Conservation (phyloP, 2,329 filamentous ascomycete genomes). For the Penicillium sclerotiorum region DNA sequence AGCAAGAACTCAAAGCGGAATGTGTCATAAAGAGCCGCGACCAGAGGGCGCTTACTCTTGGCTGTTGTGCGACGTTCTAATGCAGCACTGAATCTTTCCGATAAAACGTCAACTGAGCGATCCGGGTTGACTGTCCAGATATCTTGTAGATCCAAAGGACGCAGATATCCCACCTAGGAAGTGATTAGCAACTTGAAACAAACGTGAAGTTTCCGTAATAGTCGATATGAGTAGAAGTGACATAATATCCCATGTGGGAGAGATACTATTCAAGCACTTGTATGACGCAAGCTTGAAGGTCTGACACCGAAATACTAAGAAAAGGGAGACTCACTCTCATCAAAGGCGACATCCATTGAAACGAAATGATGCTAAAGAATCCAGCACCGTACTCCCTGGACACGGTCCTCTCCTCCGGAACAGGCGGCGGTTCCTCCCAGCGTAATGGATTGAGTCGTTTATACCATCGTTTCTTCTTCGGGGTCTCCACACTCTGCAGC, state of each 20-base stretch:
- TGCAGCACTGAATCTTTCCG: slow-evolving; percentile 64
- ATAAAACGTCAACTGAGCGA: slow-evolving; percentile 70
- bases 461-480: slow-evolving; percentile 38
- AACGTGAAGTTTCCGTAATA: no score
- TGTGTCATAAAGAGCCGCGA: slow-evolving; percentile 83
- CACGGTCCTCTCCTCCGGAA: slow-evolving; percentile 55
- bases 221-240: no score
- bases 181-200: slow-evolving; percentile 2
- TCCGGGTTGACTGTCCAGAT: slow-evolving; percentile 87
- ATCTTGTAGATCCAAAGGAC: slow-evolving; percentile 79
- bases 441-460: slow-evolving; percentile 48
- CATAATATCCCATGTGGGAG: no score
- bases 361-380: slow-evolving; percentile 75
- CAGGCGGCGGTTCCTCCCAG: slow-evolving; percentile 54
- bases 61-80: slow-evolving; percentile 69
- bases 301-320: no score
- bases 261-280: no score
- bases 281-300: no score
- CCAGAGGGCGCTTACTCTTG: slow-evolving; percentile 72
- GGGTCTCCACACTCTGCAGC: slow-evolving; percentile 1
- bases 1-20: slow-evolving; percentile 83
- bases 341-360: slow-evolving; percentile 86
- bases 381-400: slow-evolving; percentile 73
- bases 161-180: slow-evolving; percentile 78
- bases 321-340: slow-evolving; percentile 70